Evolutionary conservation across 2,329 filamentous ascomycete genomes (phyloP).

Genomic region (Colletotrichum tabaci): DNA sequence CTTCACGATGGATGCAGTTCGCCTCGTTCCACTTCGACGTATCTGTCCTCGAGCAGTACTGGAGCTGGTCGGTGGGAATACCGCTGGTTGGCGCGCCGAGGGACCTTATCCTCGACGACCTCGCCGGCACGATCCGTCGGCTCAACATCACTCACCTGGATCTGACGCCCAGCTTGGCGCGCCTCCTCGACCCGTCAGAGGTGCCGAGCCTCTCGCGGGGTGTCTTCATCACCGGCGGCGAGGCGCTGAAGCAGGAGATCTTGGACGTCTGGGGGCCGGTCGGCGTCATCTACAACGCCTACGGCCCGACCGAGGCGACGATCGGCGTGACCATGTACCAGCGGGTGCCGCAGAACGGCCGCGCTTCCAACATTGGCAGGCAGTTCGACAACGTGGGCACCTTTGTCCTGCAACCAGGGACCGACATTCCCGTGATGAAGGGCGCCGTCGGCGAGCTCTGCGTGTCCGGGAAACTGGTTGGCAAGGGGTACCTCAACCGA

Average conservation of each 20-base stretch:
- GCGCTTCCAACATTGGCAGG: slow-evolving; percentile 88
- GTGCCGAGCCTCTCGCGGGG: slow-evolving; percentile 85
- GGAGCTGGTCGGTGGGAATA: slow-evolving; percentile 94
- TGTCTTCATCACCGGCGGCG: slow-evolving; percentile 94
- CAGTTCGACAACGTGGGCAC: slow-evolving; percentile 92
- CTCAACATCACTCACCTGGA: slow-evolving; percentile 91
- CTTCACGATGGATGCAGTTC: slow-evolving; percentile 91
- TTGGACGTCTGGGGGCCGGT: slow-evolving; percentile 87
- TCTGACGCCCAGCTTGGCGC: slow-evolving; percentile 88
- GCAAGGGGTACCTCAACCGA: slow-evolving; percentile 89
- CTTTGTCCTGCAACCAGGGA: slow-evolving; percentile 80
- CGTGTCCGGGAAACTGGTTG: slow-evolving; percentile 88
- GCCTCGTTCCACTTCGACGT: slow-evolving; percentile 97
- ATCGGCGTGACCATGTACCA: slow-evolving; percentile 93
- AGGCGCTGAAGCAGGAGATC: slow-evolving; percentile 90
- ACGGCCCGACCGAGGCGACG: slow-evolving; percentile 92
- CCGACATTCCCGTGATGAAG: slow-evolving; percentile 79
- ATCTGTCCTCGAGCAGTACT: slow-evolving; percentile 93
- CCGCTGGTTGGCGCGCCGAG: slow-evolving; percentile 85
- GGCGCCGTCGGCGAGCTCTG: slow-evolving; percentile 91
- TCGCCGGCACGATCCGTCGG: slow-evolving; percentile 79
- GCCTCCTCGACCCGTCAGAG: slow-evolving; percentile 82
- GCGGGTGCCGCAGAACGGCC: slow-evolving; percentile 82
- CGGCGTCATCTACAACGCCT: slow-evolving; percentile 90
- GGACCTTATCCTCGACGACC: slow-evolving; percentile 88